Conservation (phyloP, 805 yeast genomes). For the Phaffomyces antillensis region DNA sequence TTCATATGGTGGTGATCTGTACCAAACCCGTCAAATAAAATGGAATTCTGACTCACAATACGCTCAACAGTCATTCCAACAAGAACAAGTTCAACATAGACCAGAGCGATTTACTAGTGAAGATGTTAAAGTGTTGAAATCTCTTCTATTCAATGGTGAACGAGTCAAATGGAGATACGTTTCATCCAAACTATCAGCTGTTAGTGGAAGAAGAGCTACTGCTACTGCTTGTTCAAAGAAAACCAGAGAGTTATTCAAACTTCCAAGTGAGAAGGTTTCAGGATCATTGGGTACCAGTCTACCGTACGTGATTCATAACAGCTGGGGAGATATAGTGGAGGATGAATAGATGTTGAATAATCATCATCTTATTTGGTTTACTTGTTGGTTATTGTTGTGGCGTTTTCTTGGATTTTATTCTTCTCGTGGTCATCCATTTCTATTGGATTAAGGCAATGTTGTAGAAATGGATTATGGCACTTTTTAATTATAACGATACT, state of each 20-base stretch:
- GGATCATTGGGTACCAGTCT: constrained; percentile 40
- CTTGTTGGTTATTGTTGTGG: not conserved
- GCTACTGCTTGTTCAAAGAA: constrained; percentile 49
- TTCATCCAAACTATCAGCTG: constrained; percentile 35
- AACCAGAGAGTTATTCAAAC: constrained; percentile 47
- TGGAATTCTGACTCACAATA: not conserved
- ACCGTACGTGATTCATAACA: constrained; percentile 42
- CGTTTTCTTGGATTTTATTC: not conserved
- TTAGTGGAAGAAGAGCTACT: constrained; percentile 27
- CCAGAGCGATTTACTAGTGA: constrained; percentile 25
- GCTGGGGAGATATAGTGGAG: constrained; percentile 38
- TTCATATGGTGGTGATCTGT: constrained; percentile 7
- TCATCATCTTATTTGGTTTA: not conserved
- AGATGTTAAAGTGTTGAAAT: constrained; percentile 40
- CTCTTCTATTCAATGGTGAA: constrained; percentile 44
- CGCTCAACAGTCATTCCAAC: not conserved
- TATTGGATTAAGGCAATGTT: too few species aligned
- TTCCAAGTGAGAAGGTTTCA: constrained; percentile 40
- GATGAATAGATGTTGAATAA: constrained; percentile 5
- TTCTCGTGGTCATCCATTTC: too few species aligned
- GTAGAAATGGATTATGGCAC: too few species aligned
- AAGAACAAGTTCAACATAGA: constrained; percentile 1
- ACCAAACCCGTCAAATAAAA: not conserved
- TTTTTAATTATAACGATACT: too few species aligned
- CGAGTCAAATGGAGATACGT: constrained; percentile 54